Evolutionary conservation across 2,329 filamentous ascomycete species (phyloP).

Genomic region (Bipolaris cookei): DNA sequence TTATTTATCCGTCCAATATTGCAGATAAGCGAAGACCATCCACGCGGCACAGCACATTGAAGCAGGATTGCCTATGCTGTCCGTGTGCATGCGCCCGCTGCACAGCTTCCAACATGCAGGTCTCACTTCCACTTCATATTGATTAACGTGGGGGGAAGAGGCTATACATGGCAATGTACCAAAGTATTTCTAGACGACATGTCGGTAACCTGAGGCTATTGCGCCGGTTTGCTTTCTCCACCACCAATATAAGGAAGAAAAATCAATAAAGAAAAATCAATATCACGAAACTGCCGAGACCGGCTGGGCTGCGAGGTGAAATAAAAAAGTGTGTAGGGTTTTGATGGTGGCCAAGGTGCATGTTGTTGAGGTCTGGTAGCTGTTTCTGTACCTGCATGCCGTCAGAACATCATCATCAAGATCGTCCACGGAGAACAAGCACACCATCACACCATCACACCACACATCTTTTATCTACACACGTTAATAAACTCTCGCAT

Average conservation of each 20-base stretch:
- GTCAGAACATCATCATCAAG: conserved; percentile 6
- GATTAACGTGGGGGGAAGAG: conserved; percentile 7
- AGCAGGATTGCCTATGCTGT: background rate
- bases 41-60: background rate
- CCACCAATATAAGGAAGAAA: background rate
- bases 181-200: conserved; percentile 10
- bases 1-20: conserved; percentile 11
- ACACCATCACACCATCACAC: background rate
- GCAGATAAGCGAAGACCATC: conserved; percentile 3
- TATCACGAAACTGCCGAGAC: background rate
- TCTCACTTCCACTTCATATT: conserved; percentile 1
- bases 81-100: background rate
- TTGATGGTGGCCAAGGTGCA: background rate
- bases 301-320: background rate
- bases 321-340: background rate
- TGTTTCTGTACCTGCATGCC: conserved; percentile 9
- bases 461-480: background rate
- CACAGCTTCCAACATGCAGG: background rate
- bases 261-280: background rate
- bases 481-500: background rate
- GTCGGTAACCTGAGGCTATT: background rate
- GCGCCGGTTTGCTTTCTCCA: background rate
- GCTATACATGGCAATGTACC: background rate
- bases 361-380: conserved; percentile 4
- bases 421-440: background rate